phyloP scores from a whole-genome alignment of 441 rosid species.

The Pelargonium citronellum region DNA sequence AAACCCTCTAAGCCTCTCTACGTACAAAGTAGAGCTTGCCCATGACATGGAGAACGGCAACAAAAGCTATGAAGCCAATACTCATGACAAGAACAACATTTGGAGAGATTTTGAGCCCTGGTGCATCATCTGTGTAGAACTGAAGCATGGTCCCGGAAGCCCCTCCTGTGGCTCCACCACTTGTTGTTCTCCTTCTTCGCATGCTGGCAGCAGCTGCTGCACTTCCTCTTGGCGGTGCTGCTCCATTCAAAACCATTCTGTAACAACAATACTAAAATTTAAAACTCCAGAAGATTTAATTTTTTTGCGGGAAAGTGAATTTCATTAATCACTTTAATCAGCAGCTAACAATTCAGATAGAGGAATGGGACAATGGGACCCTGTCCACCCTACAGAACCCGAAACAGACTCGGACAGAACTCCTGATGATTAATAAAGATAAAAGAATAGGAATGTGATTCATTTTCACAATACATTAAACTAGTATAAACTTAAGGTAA shows the following conservation, averaged over 20 bases:
- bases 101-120: constrained; percentile 2
- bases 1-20: constrained; percentile 1
- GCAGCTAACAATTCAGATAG: neutral
- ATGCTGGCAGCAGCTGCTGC: constrained; percentile 1
- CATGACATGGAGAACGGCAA: constrained; percentile 10
- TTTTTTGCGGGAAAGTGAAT: too few species aligned
- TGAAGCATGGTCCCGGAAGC: constrained; percentile 7
- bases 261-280: neutral
- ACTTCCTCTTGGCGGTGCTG: neutral
- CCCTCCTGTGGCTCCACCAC: neutral
- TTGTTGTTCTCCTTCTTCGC: neutral
- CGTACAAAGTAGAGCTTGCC: constrained; percentile 3
- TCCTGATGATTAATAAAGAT: too few species aligned
- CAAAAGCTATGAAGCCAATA: constrained; percentile 4
- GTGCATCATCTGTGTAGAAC: constrained; percentile 7
- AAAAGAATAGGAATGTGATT: too few species aligned
- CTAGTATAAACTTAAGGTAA: neutral
- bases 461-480: too few species aligned
- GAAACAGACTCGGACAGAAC: too few species aligned
- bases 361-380: too few species aligned
- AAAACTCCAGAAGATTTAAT: too few species aligned
- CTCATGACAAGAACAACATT: constrained; percentile 10
- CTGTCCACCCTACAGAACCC: too few species aligned
- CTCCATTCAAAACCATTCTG: constrained; percentile 4
- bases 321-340: neutral